phyloP scores from a whole-genome alignment of 768 basidiomycete genomes.

The Leccinum longicurvipes region DNA sequence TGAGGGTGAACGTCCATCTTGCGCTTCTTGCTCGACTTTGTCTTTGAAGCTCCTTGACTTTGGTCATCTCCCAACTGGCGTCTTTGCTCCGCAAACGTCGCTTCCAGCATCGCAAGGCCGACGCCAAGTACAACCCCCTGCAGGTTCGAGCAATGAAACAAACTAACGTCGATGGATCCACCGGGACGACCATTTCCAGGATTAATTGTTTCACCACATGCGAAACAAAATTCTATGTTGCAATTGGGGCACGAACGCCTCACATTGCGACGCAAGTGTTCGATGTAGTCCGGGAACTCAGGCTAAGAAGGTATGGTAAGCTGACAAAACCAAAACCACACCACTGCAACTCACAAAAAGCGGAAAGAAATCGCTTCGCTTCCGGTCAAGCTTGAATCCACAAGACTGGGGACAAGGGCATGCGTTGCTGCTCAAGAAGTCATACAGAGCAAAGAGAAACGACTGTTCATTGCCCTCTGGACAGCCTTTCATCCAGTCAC shows the following conservation, averaged over 20 bases:
- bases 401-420: conserved; percentile 77
- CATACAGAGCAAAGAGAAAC: conserved; percentile 82
- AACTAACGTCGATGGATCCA: conserved; percentile 47
- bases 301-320: conserved; percentile 43
- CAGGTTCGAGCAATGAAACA: conserved; percentile 88
- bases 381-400: conserved; percentile 55
- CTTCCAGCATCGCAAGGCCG: conserved; percentile 83
- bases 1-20: conserved; percentile 33
- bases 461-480: conserved; percentile 91
- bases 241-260: conserved; percentile 63
- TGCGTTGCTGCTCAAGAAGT: conserved; percentile 59
- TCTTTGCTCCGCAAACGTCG: conserved; percentile 57
- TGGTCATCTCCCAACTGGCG: conserved; percentile 32
- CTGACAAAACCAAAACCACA: neutral
- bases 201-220: conserved; percentile 68
- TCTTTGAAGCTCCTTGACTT: conserved; percentile 23
- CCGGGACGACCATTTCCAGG: conserved; percentile 42
- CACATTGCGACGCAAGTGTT: conserved; percentile 56
- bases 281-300: conserved; percentile 67
- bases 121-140: conserved; percentile 91
- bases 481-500: conserved; percentile 97
- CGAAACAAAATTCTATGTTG: conserved; percentile 60
- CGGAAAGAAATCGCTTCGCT: conserved; percentile 78
- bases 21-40: conserved; percentile 39
- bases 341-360: conserved; percentile 60